Percentiles rank a stretch among this genome's conserved stretches.
These are phyloP conservation scores for Boletus patriciae DNA, from an alignment of 768 basidiomycete species.

Conservation along the genomic window DNA sequence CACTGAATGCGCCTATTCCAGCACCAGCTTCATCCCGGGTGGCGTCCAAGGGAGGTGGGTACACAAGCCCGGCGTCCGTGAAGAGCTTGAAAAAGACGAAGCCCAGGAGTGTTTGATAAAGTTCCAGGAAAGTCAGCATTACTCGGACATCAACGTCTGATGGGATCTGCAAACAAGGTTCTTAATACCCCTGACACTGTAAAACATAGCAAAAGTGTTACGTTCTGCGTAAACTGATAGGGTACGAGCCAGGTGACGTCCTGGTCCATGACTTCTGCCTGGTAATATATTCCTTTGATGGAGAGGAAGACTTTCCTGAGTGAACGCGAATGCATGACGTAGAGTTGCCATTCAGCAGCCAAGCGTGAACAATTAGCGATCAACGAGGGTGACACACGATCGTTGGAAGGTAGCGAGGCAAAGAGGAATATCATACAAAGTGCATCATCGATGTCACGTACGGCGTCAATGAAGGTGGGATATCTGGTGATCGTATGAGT, in stretches of 20 bases:
- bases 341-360: conserved; percentile 95
- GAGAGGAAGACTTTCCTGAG: conserved; percentile 92
- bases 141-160: conserved; percentile 96
- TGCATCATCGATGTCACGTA: conserved; percentile 96
- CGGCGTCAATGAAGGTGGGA: conserved; percentile 92
- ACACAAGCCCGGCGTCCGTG: conserved; percentile 87
- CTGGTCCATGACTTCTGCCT: conserved; percentile 93
- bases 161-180: conserved; percentile 62
- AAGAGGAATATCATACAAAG: conserved; percentile 95
- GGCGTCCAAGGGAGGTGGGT: conserved; percentile 89
- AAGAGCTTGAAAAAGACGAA: conserved; percentile 99
- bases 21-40: conserved; percentile 83
- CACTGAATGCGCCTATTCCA: conserved; percentile 82
- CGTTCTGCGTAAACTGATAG: conserved; percentile 95
- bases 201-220: conserved; percentile 37
- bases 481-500: conserved; percentile 56
- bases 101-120: conserved; percentile 94
- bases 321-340: conserved; percentile 82
- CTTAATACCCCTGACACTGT: conserved; percentile 5
- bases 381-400: conserved; percentile 76
- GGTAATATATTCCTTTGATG: conserved; percentile 98
- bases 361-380: conserved; percentile 89
- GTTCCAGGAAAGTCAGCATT: conserved; percentile 95
- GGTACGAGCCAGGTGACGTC: conserved; percentile 95
- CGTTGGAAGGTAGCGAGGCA: conserved; percentile 84